Conservation (phyloP, 2,329 filamentous ascomycete genomes). For the Monilinia aucupariae region DNA sequence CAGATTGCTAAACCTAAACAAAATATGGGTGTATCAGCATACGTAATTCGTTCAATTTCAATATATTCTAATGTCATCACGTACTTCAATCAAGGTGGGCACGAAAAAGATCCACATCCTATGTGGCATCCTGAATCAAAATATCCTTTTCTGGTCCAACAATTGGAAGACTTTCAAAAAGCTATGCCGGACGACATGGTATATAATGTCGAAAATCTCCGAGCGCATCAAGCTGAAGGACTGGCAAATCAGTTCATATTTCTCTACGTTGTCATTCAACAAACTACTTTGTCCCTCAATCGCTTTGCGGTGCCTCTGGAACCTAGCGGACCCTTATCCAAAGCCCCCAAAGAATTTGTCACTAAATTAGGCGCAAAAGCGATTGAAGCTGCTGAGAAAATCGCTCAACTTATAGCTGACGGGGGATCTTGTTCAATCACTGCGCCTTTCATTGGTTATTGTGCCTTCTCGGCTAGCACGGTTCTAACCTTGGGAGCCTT, state of each 20-base stretch:
- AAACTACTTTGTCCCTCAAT: constrained; percentile 85
- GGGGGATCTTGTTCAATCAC: constrained; percentile 74
- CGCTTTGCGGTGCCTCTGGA: constrained; percentile 67
- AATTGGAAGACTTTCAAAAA: constrained; percentile 64
- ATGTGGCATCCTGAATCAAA: constrained; percentile 81
- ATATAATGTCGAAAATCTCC: constrained; percentile 77
- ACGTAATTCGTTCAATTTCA: constrained; percentile 77
- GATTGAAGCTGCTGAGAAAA: constrained; percentile 76
- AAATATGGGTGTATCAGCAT: constrained; percentile 93
- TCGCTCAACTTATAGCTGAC: constrained; percentile 78
- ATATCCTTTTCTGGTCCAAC: constrained; percentile 63
- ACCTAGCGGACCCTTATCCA: constrained; percentile 56
- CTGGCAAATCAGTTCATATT: constrained; percentile 90
- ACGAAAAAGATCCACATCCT: constrained; percentile 66
- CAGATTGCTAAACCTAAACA: constrained; percentile 61
- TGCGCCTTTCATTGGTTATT: constrained; percentile 91
- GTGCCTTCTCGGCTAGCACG: constrained; percentile 85
- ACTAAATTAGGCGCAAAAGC: constrained; percentile 69
- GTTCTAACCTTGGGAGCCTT: constrained; percentile 94
- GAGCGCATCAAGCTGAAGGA: constrained; percentile 75
- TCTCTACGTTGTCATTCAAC: constrained; percentile 82
- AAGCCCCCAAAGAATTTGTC: constrained; percentile 66
- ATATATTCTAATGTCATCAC: constrained; percentile 87
- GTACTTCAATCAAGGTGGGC: constrained; percentile 86
- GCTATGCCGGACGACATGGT: constrained; percentile 65